A percentile compares a stretch with the other conserved stretches of the same genome.
These are phyloP conservation scores for Fusarium sp. DNA, from an alignment of 2,329 filamentous ascomycete species.

Conservation along the genomic window DNA sequence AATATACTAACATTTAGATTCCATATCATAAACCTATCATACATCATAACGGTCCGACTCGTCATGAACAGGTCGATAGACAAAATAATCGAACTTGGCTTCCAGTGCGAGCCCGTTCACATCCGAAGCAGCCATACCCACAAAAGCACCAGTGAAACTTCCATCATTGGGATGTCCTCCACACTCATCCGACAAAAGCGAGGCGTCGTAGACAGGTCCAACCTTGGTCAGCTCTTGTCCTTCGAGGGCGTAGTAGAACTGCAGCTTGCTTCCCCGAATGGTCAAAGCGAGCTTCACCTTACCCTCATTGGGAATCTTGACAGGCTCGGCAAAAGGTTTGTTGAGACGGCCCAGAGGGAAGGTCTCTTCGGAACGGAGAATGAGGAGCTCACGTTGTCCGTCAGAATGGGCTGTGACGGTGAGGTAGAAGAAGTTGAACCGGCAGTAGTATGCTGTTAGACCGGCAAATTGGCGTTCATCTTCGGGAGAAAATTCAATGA, in stretches of 20 bases:
- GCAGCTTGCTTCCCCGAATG: slow-evolving; percentile 63
- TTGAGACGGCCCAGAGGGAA: slow-evolving; percentile 63
- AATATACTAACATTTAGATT: neutral
- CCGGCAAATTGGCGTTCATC: slow-evolving; percentile 72
- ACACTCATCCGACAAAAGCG: slow-evolving; percentile 71
- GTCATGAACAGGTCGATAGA: slow-evolving; percentile 61
- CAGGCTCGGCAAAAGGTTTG: slow-evolving; percentile 55
- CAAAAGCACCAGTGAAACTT: slow-evolving; percentile 72
- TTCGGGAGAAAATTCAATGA: slow-evolving; percentile 62
- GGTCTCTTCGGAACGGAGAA: slow-evolving; percentile 66
- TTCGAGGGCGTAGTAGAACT: slow-evolving; percentile 67
- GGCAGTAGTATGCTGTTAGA: slow-evolving; percentile 70
- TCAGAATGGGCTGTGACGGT: slow-evolving; percentile 67
- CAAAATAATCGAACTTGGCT: slow-evolving; percentile 64
- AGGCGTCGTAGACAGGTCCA: slow-evolving; percentile 67
- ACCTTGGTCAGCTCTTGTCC: slow-evolving; percentile 58
- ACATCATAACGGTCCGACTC: slow-evolving; percentile 58
- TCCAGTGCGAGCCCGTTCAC: slow-evolving; percentile 61
- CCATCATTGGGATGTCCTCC: slow-evolving; percentile 70
- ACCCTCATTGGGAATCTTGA: slow-evolving; percentile 64
- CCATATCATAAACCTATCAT: neutral
- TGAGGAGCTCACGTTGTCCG: slow-evolving; percentile 67
- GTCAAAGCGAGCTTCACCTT: slow-evolving; percentile 64
- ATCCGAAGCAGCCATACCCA: slow-evolving; percentile 67
- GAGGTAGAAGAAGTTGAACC: slow-evolving; percentile 74